Base-by-base conservation (phyloP, 192 early-diverging fungal genomes). In the Chytriomyces sp. region DNA sequence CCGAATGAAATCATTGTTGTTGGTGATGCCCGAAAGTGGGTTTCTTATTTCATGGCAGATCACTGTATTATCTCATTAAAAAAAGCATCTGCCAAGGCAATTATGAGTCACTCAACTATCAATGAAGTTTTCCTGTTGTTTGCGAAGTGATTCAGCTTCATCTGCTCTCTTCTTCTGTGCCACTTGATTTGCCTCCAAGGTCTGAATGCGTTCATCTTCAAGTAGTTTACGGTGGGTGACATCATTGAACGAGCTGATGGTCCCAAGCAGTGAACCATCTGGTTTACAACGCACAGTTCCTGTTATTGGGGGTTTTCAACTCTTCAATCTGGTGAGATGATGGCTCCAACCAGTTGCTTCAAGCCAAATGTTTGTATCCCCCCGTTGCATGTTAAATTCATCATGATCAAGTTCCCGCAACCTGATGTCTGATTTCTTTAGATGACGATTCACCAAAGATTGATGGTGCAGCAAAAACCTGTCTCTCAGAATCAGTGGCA, bases 11-110 rank as follows among this genome's bases (percentile, higher is more conserved):
- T 80, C 74, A 10, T 72, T 72, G 57, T 72, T 76, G 39, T 77
- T 40, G 36, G 64, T 74, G 34, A 80, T 80, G 7, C 78, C 62
- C 26, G 25, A 33, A 7, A 64, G 39, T 28, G 62, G 78, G 60
- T 80, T 80, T 28, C 78, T n/a, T 5, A 80, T 56, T 44, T 80
- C 78, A 36, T 80, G 78, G 38, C 75, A 76, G 5, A 72, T 75
- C 69, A 60, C 49, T 38, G 41, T 49, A n/a, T 0, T 49, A 17
- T 49, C 22, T 14, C 44, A 49, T n/a, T 22, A 49, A 49, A 49
- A 49, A 49, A 49, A 49, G 14, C 1, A 49, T 1, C 14, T n/a
- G 22, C 62, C 1, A 39, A 22, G 44, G 2, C 44, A 22, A n/a
- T 49, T 49, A 49, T 22, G 44, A 49, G 5, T 37, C 77, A 78